Evolutionary conservation across 345 rosid species (phyloP).

Genomic region (Hibiscus syriacus): DNA sequence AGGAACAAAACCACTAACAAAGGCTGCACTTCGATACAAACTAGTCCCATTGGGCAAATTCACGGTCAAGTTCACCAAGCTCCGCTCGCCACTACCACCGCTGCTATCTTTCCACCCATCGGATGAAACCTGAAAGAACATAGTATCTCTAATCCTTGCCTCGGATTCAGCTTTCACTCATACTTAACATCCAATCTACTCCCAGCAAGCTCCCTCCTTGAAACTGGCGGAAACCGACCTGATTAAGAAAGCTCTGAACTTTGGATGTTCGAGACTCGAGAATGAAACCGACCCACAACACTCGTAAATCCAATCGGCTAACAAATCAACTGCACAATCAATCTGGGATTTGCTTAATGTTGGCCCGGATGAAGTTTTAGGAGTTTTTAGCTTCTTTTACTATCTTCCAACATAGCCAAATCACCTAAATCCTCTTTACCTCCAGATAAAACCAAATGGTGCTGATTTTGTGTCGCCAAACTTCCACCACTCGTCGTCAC

Average conservation of each 20-base stretch:
- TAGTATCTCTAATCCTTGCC: conserved; percentile 76
- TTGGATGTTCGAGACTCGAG: conserved; percentile 87
- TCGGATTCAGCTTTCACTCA: conserved; percentile 77
- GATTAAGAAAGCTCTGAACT: conserved; percentile 76
- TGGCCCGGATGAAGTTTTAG: conserved; percentile 37
- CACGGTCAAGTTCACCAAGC: conserved; percentile 64
- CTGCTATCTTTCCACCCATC: conserved; percentile 80
- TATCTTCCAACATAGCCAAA: conserved; percentile 88
- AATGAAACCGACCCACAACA: conserved; percentile 93
- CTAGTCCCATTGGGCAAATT: conserved; percentile 96
- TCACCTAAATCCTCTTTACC: conserved; percentile 91
- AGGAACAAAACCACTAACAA: conserved; percentile 59
- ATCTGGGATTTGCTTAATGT: conserved; percentile 77
- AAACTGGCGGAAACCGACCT: conserved; percentile 79
- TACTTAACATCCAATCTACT: conserved; percentile 63
- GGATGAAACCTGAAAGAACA: conserved; percentile 89
- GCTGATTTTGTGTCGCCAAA: conserved; percentile 35
- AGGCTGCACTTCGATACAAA: conserved; percentile 63
- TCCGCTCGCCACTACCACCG: conserved; percentile 32
- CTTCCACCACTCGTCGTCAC: conserved; percentile 17
- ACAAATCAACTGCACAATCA: conserved; percentile 63
- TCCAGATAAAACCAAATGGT: conserved; percentile 81
- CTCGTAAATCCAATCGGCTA: conserved; percentile 93
- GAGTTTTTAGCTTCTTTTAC: conserved; percentile 67
- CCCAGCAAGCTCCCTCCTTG: conserved; percentile 61